These are phyloP conservation scores for Perilla frutescens DNA, from an alignment of 257 asterid species.

Conservation along the genomic window DNA sequence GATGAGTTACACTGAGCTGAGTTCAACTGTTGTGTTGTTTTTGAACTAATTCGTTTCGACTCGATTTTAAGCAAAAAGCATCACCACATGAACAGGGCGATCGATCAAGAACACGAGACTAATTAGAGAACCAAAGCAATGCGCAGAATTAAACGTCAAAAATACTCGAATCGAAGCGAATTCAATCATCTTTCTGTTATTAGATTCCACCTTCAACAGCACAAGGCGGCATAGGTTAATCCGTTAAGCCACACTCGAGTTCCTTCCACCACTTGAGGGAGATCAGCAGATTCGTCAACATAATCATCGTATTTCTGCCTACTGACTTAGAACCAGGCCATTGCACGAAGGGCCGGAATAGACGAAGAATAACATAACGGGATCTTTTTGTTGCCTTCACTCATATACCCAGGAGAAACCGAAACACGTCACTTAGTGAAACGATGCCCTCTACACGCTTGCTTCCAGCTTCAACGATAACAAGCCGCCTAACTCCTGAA, in stretches of 20 bases:
- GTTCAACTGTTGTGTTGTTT: neutral
- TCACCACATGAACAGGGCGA: constrained; percentile 37
- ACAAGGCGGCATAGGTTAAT: neutral
- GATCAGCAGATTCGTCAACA: constrained; percentile 31
- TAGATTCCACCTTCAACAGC: constrained; percentile 34
- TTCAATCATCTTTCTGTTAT: constrained; percentile 31
- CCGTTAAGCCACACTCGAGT: neutral
- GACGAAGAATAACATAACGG: constrained; percentile 36
- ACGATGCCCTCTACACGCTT: constrained; percentile 89
- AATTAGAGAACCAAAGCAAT: constrained; percentile 23
- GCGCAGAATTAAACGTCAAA: constrained; percentile 13
- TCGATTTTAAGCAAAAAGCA: constrained; percentile 15
- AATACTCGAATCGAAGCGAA: constrained; percentile 23
- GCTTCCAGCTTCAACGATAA: constrained; percentile 95
- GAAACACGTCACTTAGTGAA: constrained; percentile 71
- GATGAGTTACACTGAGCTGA: constrained; percentile 23
- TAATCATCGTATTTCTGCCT: constrained; percentile 33
- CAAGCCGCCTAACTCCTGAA: constrained; percentile 84
- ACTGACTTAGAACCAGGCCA: constrained; percentile 44
- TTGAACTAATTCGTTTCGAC: neutral
- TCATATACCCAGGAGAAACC: constrained; percentile 71
- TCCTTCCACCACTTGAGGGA: constrained; percentile 10
- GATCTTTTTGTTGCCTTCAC: constrained; percentile 22
- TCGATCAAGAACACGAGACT: constrained; percentile 31
- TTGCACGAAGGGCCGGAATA: constrained; percentile 39